Conservation (phyloP, 2,329 filamentous ascomycete species). For the Fonsecaea pugnacius region DNA sequence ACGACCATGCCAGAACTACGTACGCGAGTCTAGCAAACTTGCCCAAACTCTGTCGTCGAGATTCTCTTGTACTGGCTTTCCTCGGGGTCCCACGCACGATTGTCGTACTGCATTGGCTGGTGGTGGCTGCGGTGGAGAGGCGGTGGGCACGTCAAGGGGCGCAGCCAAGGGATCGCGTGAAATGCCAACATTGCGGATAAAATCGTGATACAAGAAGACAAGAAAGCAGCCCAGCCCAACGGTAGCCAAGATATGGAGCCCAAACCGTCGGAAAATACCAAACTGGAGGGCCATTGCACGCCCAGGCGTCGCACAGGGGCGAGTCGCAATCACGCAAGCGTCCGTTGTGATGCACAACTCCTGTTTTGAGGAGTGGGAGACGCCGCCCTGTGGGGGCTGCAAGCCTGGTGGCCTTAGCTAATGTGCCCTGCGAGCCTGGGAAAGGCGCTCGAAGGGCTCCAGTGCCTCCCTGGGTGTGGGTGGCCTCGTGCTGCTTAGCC, state of each 20-base stretch:
- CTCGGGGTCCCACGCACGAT: conserved; percentile 65
- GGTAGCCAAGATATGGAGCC: not conserved
- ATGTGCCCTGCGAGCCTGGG: too few species aligned
- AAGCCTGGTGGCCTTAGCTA: too few species aligned
- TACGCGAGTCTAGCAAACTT: conserved; percentile 15
- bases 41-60: conserved; percentile 54
- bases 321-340: not conserved
- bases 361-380: not conserved
- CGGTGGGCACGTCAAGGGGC: conserved; percentile 8
- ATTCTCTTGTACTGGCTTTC: conserved; percentile 55
- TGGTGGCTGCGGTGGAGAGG: conserved; percentile 4
- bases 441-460: too few species aligned
- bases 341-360: not conserved
- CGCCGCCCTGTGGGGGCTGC: not conserved
- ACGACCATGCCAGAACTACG: not conserved
- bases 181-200: not conserved
- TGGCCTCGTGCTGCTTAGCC: not conserved
- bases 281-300: conserved; percentile 9
- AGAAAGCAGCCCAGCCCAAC: conserved; percentile 8
- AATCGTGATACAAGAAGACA: conserved; percentile 8
- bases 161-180: conserved; percentile 13
- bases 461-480: not conserved
- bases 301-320: not conserved
- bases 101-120: conserved; percentile 2
- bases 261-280: not conserved